Percentiles rank a stretch among this genome's conserved stretches.
Conservation (phyloP, 495 filamentous ascomycete genomes). For the Daldinia childiae region DNA sequence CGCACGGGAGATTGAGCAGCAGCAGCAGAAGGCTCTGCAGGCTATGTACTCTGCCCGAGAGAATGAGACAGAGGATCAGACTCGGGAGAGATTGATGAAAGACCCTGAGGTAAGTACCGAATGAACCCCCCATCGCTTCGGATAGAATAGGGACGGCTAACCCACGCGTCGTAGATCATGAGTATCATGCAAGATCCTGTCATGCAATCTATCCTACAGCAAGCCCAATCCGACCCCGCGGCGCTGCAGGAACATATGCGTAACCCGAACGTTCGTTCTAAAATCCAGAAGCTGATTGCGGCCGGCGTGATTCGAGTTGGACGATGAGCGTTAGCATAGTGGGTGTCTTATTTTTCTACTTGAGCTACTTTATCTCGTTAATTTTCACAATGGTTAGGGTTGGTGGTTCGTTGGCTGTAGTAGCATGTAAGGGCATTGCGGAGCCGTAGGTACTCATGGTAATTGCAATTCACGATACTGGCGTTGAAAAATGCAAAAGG, state of each 20-base stretch:
- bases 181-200: slow-evolving; percentile 91
- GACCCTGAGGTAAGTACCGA: slow-evolving; percentile 86
- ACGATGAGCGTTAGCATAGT: slow-evolving; percentile 46
- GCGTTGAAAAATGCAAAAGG: slow-evolving; percentile 36
- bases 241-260: slow-evolving; percentile 97
- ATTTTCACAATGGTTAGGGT: not conserved
- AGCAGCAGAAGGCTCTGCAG: slow-evolving; percentile 91
- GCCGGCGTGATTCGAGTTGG: slow-evolving; percentile 92
- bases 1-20: slow-evolving; percentile 88
- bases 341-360: not conserved
- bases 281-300: slow-evolving; percentile 91
- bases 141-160: slow-evolving; percentile 46
- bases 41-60: slow-evolving; percentile 88
- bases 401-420: not conserved
- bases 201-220: slow-evolving; percentile 96
- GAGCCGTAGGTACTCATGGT: slow-evolving; percentile 28
- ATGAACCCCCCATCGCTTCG: not conserved
- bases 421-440: slow-evolving; percentile 6
- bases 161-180: slow-evolving; percentile 70
- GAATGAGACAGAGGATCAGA: slow-evolving; percentile 97
- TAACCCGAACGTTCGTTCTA: slow-evolving; percentile 81
- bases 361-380: not conserved
- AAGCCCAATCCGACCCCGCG: slow-evolving; percentile 91
- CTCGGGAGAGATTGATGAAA: slow-evolving; percentile 86
- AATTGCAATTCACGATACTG: slow-evolving; percentile 27